A percentile compares a stretch with the other conserved stretches of the same genome.
These are phyloP conservation scores for Aspergillus campestris DNA, from an alignment of 495 filamentous ascomycete species.

Conservation along the genomic window DNA sequence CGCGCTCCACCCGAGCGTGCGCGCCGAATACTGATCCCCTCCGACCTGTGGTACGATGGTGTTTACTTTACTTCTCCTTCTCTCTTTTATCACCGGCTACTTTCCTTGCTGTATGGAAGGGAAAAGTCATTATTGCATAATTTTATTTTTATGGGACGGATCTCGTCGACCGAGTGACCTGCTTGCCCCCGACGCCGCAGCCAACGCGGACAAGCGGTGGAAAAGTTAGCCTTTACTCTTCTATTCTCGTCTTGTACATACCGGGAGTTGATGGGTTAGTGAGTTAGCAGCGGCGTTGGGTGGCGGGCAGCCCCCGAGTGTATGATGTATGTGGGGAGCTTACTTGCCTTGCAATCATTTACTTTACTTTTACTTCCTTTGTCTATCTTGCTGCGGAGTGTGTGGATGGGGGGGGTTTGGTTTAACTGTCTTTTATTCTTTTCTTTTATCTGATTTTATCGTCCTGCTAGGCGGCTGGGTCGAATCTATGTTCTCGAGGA, in stretches of 20 bases:
- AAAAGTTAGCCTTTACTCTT: conserved; percentile 13
- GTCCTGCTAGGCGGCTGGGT: too few relatives aligned
- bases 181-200: conserved; percentile 11
- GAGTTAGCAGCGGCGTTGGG: conserved; percentile 8
- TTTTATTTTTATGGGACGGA: conserved; percentile 9
- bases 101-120: conserved; percentile 12
- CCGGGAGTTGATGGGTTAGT: conserved; percentile 16
- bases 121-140: conserved; percentile 16
- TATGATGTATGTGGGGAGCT: conserved; percentile 30
- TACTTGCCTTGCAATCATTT: conserved; percentile 15
- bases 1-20: conserved; percentile 29
- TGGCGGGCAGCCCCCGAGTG: conserved; percentile 15
- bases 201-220: conserved; percentile 9
- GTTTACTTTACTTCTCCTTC: conserved; percentile 1
- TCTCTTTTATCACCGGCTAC: neutral
- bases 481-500: too few relatives aligned
- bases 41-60: too few relatives aligned
- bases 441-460: conserved; percentile 1
- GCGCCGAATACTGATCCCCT: conserved; percentile 28
- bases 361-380: conserved; percentile 10
- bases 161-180: conserved; percentile 15
- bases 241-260: conserved; percentile 20
- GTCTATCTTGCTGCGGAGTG: conserved; percentile 2
- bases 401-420: neutral
- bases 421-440: neutral